phyloP scores from a whole-genome alignment of 2,329 filamentous ascomycete genomes.

The Drechslera avenae region DNA sequence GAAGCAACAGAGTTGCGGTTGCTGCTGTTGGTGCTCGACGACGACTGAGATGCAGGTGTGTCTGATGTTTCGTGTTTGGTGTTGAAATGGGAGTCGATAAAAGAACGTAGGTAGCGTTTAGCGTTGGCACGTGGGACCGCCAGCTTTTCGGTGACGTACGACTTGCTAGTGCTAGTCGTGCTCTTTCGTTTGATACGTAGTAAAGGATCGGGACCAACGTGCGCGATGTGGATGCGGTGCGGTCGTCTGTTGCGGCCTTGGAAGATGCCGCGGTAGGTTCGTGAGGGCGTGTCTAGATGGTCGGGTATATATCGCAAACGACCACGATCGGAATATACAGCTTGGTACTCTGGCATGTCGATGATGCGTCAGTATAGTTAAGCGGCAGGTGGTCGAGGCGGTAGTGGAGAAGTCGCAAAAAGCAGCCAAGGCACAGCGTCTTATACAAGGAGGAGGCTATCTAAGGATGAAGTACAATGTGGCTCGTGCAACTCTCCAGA shows the following conservation, averaged over 20 bases:
- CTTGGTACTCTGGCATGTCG: conserved; percentile 49
- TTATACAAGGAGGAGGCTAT: conserved; percentile 28
- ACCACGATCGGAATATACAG: conserved; percentile 47
- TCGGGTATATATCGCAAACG: conserved; percentile 48
- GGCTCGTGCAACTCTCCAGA: conserved; percentile 38
- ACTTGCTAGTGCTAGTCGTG: conserved; percentile 43
- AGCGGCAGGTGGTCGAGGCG: conserved; percentile 18
- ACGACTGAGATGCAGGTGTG: conserved; percentile 30
- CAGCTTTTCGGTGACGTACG: conserved; percentile 54
- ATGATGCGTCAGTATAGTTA: conserved; percentile 35
- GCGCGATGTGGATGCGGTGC: conserved; percentile 62
- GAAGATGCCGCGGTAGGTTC: conserved; percentile 48
- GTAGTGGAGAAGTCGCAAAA: conserved; percentile 9
- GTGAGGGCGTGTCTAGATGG: conserved; percentile 35
- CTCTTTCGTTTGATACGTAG: conserved; percentile 33
- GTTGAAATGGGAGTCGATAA: conserved; percentile 49
- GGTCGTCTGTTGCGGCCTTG: conserved; percentile 59
- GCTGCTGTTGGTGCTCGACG: conserved; percentile 31
- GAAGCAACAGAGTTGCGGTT: conserved; percentile 34
- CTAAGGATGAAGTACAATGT: conserved; percentile 21
- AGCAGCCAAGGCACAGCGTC: conserved; percentile 23
- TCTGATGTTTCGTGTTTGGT: conserved; percentile 29
- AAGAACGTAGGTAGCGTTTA: conserved; percentile 56
- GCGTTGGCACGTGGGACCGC: conserved; percentile 57
- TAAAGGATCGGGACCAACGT: conserved; percentile 52